These are phyloP conservation scores for Eimeria maxima DNA, from an alignment of 169 alveolate genomes.

Conservation along the genomic window DNA sequence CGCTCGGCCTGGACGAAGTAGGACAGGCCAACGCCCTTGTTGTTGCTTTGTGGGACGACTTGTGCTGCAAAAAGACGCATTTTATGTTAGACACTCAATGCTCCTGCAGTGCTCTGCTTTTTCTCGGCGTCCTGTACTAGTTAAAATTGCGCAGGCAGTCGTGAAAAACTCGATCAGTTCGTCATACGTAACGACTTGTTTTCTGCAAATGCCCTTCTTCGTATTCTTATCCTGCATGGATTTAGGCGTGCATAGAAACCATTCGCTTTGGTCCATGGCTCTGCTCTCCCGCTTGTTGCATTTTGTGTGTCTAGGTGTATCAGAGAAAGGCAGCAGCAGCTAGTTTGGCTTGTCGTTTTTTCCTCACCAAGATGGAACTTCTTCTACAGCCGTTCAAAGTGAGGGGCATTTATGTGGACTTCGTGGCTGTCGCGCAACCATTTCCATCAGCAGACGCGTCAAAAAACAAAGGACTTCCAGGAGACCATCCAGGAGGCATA, in stretches of 20 bases:
- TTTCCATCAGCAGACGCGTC: background rate
- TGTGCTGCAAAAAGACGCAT: background rate
- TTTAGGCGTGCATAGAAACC: background rate
- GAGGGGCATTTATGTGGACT: constrained; percentile 40
- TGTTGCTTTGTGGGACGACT: constrained; percentile 18
- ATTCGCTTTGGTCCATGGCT: background rate
- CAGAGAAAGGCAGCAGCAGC: constrained; percentile 83
- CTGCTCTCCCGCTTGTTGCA: background rate
- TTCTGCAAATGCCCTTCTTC: background rate
- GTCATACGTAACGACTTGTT: background rate
- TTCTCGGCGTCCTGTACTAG: background rate
- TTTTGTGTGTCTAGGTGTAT: constrained; percentile 41
- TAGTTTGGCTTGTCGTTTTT: constrained; percentile 81
- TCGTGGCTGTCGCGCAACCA: constrained; percentile 3
- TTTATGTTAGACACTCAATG: background rate
- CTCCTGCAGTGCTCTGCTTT: background rate
- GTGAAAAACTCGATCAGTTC: background rate
- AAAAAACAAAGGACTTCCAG: background rate
- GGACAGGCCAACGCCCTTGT: constrained; percentile 7
- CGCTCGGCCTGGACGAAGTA: constrained; percentile 82
- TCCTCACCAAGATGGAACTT: constrained; percentile 78
- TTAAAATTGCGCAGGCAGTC: background rate
- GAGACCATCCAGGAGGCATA: constrained; percentile 70
- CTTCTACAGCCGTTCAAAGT: constrained; percentile 74
- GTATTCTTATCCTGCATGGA: background rate